Evolutionary conservation across 2,329 filamentous ascomycete species (phyloP).

Genomic region (Ceratocystiopsis sp.): DNA sequence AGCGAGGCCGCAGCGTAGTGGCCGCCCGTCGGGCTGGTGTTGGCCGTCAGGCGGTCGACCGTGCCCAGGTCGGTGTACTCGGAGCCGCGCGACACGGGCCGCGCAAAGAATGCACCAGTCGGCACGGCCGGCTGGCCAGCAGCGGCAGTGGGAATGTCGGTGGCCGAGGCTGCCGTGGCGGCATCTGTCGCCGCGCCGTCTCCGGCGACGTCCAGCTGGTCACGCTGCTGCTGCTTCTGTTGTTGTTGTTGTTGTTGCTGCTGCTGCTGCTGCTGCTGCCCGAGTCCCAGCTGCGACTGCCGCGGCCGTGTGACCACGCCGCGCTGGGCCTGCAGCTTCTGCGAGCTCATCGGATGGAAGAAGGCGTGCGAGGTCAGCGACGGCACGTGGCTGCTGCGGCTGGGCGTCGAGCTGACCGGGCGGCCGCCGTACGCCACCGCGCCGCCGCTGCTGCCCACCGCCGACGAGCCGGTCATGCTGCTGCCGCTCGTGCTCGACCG

Average conservation of each 20-base stretch:
- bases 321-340: slow-evolving; percentile 80
- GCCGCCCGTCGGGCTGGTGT: slow-evolving; percentile 53
- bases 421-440: slow-evolving; percentile 27
- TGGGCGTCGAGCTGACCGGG: slow-evolving; percentile 51
- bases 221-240: slow-evolving; percentile 4
- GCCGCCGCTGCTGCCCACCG: not conserved
- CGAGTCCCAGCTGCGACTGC: slow-evolving; percentile 11
- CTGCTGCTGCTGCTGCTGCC: slow-evolving; percentile 5
- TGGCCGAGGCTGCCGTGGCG: not conserved
- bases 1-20: slow-evolving; percentile 43
- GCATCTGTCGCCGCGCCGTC: too few species aligned
- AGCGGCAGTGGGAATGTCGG: slow-evolving; percentile 12
- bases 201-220: not conserved
- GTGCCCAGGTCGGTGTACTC: slow-evolving; percentile 62
- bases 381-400: slow-evolving; percentile 77
- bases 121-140: slow-evolving; percentile 19
- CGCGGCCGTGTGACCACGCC: slow-evolving; percentile 30
- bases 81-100: slow-evolving; percentile 61
- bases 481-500: slow-evolving; percentile 21
- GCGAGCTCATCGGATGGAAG: slow-evolving; percentile 92
- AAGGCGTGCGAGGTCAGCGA: slow-evolving; percentile 80
- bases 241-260: slow-evolving; percentile 4
- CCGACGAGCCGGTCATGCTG: slow-evolving; percentile 19
- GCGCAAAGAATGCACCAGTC: slow-evolving; percentile 21
- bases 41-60: slow-evolving; percentile 53